Evolutionary conservation across 108 stramenopile genomes (phyloP).

Genomic region (Phaeodactylum tricornutum): DNA sequence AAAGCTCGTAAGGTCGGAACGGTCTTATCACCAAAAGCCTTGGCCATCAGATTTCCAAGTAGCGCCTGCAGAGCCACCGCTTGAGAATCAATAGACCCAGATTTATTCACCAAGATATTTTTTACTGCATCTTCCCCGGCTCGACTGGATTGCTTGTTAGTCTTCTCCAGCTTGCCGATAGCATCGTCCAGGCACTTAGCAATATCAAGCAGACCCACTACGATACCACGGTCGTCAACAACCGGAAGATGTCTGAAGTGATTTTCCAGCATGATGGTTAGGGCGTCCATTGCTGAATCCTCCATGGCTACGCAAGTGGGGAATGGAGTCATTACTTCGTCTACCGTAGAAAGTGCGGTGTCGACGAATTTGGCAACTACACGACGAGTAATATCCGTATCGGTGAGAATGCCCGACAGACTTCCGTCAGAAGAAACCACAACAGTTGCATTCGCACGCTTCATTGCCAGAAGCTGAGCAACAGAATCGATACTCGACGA

Average conservation of each 20-base stretch:
- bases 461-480: constrained; percentile 47
- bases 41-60: constrained; percentile 49
- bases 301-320: constrained; percentile 72
- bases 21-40: constrained; percentile 54
- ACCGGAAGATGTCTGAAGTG: constrained; percentile 89
- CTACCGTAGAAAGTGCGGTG: constrained; percentile 31
- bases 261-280: constrained; percentile 91
- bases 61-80: constrained; percentile 44
- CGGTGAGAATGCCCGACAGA: constrained; percentile 73
- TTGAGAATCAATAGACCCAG: constrained; percentile 48
- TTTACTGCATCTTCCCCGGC: constrained; percentile 56
- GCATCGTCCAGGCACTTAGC: constrained; percentile 94
- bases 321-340: constrained; percentile 78
- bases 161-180: constrained; percentile 80
- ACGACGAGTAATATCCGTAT: constrained; percentile 75
- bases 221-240: constrained; percentile 62
- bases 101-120: constrained; percentile 35
- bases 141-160: constrained; percentile 32
- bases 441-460: constrained; percentile 59
- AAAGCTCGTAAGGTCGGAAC: constrained; percentile 63
- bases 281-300: constrained; percentile 84
- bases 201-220: constrained; percentile 88
- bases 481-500: constrained; percentile 43
- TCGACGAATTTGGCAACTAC: constrained; percentile 74
- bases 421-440: constrained; percentile 40